Percentiles rank a stretch among this genome's conserved stretches.
These are phyloP conservation scores for Exophiala sp. DNA, from an alignment of 2,329 filamentous ascomycete genomes.

Conservation along the genomic window DNA sequence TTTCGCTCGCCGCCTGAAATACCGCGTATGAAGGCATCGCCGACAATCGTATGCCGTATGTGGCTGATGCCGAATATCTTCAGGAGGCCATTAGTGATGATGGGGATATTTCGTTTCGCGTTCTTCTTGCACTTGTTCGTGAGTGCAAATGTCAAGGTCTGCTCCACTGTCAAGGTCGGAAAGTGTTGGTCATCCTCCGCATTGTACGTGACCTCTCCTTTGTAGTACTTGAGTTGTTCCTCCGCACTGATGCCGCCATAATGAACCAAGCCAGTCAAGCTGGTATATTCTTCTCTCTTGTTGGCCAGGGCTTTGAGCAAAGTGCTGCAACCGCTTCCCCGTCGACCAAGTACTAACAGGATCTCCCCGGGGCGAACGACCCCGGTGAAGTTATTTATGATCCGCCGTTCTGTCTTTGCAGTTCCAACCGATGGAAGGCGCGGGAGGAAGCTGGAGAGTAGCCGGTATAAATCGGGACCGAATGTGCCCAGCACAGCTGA, in stretches of 20 bases:
- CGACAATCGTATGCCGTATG: slow-evolving; percentile 63
- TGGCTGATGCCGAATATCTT: slow-evolving; percentile 57
- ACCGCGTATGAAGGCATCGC: slow-evolving; percentile 63
- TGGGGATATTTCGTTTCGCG: slow-evolving; percentile 52
- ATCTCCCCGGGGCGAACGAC: slow-evolving; percentile 73
- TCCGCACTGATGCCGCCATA: slow-evolving; percentile 49
- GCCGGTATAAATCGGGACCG: no score
- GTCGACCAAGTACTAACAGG: slow-evolving; percentile 65
- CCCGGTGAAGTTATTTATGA: no score
- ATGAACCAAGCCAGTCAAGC: slow-evolving; percentile 56
- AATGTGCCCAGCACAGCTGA: no score
- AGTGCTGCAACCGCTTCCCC: slow-evolving; percentile 67
- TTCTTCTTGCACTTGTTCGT: slow-evolving; percentile 54
- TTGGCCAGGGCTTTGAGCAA: slow-evolving; percentile 68
- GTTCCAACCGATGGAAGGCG: no score
- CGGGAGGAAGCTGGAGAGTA: no score
- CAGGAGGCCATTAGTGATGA: no score
- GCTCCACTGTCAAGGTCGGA: slow-evolving; percentile 49
- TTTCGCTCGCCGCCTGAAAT: slow-evolving; percentile 68
- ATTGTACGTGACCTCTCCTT: slow-evolving; percentile 57
- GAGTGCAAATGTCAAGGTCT: slow-evolving; percentile 55
- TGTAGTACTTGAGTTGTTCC: slow-evolving; percentile 46
- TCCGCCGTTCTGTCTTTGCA: no score
- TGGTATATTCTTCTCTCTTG: slow-evolving; percentile 55
- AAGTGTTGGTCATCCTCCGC: slow-evolving; percentile 53